A percentile compares a stretch with the other conserved stretches of the same genome.
These are phyloP conservation scores for Austroboletus eburneus DNA, from an alignment of 768 basidiomycete species.

Conservation along the genomic window DNA sequence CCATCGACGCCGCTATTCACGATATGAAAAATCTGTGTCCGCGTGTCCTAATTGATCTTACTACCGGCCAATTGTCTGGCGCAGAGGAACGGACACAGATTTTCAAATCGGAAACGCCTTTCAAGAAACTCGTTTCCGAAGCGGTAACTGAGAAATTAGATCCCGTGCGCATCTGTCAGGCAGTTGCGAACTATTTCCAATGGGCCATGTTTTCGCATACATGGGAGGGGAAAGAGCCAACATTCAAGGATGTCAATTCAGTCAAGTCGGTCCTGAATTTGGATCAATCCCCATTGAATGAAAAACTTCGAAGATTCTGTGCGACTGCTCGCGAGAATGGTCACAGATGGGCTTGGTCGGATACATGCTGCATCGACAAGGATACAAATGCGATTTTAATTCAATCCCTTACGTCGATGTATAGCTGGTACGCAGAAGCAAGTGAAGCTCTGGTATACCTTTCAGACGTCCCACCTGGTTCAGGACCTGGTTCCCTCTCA, in stretches of 20 bases:
- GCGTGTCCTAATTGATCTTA: not conserved
- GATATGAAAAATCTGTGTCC: not conserved
- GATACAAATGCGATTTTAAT: not conserved
- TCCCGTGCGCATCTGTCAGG: too few relatives aligned
- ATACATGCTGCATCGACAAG: conserved; percentile 2
- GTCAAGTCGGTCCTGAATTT: not conserved
- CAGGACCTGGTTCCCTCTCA: not conserved
- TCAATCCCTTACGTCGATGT: conserved; percentile 4
- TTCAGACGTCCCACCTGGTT: not conserved
- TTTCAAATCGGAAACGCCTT: not conserved
- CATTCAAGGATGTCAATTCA: not conserved
- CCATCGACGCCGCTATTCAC: not conserved
- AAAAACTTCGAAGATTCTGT: conserved; percentile 4
- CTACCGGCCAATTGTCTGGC: not conserved
- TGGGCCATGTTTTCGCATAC: conserved; percentile 2
- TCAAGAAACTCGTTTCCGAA: not conserved
- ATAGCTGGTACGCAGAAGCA: conserved; percentile 1
- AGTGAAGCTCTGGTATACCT: not conserved
- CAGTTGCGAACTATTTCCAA: not conserved
- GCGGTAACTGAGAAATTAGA: not conserved
- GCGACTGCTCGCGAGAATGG: not conserved
- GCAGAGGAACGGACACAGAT: not conserved
- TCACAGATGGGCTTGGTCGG: conserved; percentile 1
- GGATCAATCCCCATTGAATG: not conserved
- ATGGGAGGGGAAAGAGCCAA: conserved; percentile 1